These are phyloP conservation scores for Ochetophila trinervis DNA, from an alignment of 306 rosid species.

Conservation along the genomic window DNA sequence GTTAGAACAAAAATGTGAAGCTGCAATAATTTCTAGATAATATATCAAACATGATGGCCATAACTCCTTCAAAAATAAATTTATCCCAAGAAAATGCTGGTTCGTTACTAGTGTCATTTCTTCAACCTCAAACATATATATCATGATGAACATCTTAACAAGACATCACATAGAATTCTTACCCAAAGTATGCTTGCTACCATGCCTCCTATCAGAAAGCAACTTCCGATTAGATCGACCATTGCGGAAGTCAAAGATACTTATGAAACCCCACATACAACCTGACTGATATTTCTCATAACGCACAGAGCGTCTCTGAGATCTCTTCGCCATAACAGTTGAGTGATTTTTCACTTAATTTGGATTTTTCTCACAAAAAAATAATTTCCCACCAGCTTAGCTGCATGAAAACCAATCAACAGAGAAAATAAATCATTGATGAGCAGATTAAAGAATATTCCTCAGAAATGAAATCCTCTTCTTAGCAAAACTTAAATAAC, in stretches of 20 bases:
- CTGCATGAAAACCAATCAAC: slow-evolving; percentile 36
- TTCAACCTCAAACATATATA: neutral
- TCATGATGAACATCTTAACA: slow-evolving; percentile 8
- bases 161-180: slow-evolving; percentile 34
- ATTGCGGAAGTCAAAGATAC: slow-evolving; percentile 88
- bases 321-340: slow-evolving; percentile 65
- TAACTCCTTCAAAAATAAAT: slow-evolving; percentile 7
- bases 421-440: slow-evolving; percentile 26
- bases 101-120: neutral
- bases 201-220: slow-evolving; percentile 70
- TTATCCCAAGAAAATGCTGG: slow-evolving; percentile 4
- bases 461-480: neutral
- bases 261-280: slow-evolving; percentile 98
- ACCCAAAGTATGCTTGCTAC: slow-evolving; percentile 61
- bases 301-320: slow-evolving; percentile 63
- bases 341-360: slow-evolving; percentile 23
- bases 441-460: slow-evolving; percentile 3
- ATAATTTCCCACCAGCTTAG: slow-evolving; percentile 13
- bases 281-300: slow-evolving; percentile 88
- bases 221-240: slow-evolving; percentile 68
- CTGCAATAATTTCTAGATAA: slow-evolving; percentile 3
- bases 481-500: neutral
- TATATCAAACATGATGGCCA: neutral
- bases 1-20: slow-evolving; percentile 16
- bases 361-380: slow-evolving; percentile 20